Evolutionary conservation across 176 grass and related monocot genomes (phyloP).

Genomic region (Leersia perrieri): DNA sequence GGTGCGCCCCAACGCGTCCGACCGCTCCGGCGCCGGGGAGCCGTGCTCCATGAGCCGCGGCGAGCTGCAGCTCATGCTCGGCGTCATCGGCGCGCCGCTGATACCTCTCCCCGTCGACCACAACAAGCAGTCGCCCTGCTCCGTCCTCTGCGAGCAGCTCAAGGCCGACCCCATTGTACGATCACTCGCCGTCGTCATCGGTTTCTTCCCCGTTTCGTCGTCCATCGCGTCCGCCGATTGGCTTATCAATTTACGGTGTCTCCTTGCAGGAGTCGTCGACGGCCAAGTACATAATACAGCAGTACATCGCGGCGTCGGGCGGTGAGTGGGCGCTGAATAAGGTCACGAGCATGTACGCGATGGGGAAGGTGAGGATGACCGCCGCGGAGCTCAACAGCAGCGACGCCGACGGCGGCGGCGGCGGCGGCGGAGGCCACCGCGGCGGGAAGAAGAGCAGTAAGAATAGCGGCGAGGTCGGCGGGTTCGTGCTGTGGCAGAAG

Average conservation of each 20-base stretch:
- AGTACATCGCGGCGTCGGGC: constrained; percentile 95
- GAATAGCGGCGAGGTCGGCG: constrained; percentile 70
- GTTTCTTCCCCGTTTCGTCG: not conserved
- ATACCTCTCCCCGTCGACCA: constrained; percentile 80
- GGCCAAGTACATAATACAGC: constrained; percentile 97
- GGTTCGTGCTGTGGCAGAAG: constrained; percentile 99
- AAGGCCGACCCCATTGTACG: constrained; percentile 73
- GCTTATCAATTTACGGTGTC: not conserved
- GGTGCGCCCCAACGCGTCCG: constrained; percentile 65
- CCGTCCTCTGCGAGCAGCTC: constrained; percentile 65
- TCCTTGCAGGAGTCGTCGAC: constrained; percentile 69
- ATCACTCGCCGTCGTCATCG: not conserved
- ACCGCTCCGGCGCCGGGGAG: constrained; percentile 43
- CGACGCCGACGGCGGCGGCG: constrained; percentile 27
- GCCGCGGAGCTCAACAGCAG: constrained; percentile 77
- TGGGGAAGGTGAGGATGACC: constrained; percentile 86
- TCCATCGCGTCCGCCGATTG: not conserved
- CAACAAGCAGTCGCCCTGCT: constrained; percentile 60
- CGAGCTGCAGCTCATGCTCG: constrained; percentile 98
- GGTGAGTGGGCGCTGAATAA: constrained; percentile 82
- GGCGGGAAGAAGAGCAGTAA: constrained; percentile 45
- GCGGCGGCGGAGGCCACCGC: not conserved
- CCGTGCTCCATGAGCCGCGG: constrained; percentile 62
- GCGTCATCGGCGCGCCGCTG: constrained; percentile 94
- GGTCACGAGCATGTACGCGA: constrained; percentile 91